These are phyloP conservation scores for Septoria linicola DNA, from an alignment of 2,329 filamentous ascomycete genomes.

Conservation along the genomic window DNA sequence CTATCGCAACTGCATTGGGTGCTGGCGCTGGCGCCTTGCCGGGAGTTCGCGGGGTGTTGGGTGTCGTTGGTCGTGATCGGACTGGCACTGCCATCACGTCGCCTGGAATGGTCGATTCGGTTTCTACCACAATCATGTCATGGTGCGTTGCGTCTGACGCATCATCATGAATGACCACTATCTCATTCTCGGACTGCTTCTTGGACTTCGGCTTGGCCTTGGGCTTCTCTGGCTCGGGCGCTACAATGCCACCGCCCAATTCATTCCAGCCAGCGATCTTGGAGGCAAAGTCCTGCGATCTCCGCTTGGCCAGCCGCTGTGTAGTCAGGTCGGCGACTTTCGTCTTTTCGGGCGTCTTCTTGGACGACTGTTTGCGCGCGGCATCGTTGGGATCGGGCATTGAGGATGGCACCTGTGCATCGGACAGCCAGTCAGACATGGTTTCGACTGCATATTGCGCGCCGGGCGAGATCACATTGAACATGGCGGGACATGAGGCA, in stretches of 20 bases:
- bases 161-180: conserved; percentile 28
- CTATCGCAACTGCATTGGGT: conserved; percentile 1
- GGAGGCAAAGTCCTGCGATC: conserved; percentile 36
- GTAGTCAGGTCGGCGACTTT: conserved; percentile 28
- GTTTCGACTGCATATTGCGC: conserved; percentile 28
- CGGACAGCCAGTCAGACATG: conserved; percentile 33
- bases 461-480: conserved; percentile 27
- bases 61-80: conserved; percentile 8
- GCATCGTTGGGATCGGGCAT: conserved; percentile 32
- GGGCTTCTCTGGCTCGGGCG: conserved; percentile 1
- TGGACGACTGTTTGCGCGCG: conserved; percentile 22
- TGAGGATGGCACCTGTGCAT: conserved; percentile 31
- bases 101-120: conserved; percentile 14
- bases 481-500: conserved; percentile 21
- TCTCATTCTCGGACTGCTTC: conserved; percentile 29
- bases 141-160: conserved; percentile 12
- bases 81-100: conserved; percentile 11
- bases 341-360: conserved; percentile 35
- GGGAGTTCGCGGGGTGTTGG: conserved; percentile 8
- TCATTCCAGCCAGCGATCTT: conserved; percentile 39
- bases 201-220: not conserved
- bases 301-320: conserved; percentile 29
- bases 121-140: conserved; percentile 27
- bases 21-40: conserved; percentile 12
- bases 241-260: conserved; percentile 31